phyloP scores from a whole-genome alignment of 257 asterid genomes.

The Solanum piurae region DNA sequence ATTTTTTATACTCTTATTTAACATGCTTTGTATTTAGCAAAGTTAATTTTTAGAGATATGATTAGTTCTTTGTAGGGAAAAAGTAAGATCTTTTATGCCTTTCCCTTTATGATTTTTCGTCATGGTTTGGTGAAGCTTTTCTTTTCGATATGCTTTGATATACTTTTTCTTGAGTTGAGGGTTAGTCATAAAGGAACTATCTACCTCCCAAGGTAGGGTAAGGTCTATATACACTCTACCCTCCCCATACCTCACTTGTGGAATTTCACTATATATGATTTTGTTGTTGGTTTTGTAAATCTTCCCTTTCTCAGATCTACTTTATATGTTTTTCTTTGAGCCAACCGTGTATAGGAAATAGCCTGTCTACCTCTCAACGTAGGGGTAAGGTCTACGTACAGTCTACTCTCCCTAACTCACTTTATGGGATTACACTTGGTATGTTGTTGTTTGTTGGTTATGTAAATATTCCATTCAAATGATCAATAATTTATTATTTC shows the following conservation, averaged over 20 bases:
- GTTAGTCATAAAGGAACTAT: neutral
- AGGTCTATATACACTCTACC: neutral
- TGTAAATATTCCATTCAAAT: neutral
- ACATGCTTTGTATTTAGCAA: neutral
- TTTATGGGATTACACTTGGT: too few species aligned
- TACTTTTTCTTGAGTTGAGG: neutral
- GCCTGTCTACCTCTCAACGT: too few species aligned
- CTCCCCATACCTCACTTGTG: too few species aligned
- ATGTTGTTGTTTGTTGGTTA: neutral
- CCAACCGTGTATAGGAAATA: too few species aligned
- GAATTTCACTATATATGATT: neutral
- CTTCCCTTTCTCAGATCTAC: too few species aligned
- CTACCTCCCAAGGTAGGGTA: neutral
- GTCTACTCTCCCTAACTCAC: too few species aligned
- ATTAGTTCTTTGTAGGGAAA: too few species aligned
- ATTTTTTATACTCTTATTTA: neutral
- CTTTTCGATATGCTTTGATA: too few species aligned
- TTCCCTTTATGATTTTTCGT: neutral
- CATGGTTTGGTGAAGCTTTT: neutral
- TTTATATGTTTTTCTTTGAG: too few species aligned
- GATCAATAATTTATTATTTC: neutral
- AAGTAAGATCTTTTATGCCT: neutral
- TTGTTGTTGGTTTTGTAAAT: neutral
- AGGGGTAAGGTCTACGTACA: too few species aligned
- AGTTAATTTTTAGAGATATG: neutral